Percentiles rank a stretch among this genome's conserved stretches.
phyloP scores from a whole-genome alignment of 75 land plant species.

The Isoetes taiwanensis region DNA sequence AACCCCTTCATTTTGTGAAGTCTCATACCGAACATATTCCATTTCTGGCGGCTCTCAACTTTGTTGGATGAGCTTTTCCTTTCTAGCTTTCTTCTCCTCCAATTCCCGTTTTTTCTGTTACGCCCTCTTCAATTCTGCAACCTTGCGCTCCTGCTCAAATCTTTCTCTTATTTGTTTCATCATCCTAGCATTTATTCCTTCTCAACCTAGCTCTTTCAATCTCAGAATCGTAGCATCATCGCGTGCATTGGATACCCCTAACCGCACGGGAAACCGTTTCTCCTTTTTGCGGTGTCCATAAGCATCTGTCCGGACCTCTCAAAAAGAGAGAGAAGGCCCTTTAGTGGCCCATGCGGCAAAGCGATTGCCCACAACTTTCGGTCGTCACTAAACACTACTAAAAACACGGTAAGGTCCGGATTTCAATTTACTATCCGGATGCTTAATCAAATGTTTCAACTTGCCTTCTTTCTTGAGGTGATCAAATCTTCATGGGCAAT shows the following conservation, averaged over 20 bases:
- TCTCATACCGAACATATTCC: conserved; percentile 29
- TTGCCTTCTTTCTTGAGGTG: conserved; percentile 33
- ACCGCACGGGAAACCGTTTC: no score
- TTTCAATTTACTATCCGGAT: conserved; percentile 20
- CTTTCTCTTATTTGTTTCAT: conserved; percentile 11
- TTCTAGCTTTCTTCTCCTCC: conserved; percentile 12
- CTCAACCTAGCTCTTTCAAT: conserved; percentile 37
- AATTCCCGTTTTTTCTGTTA: conserved; percentile 17
- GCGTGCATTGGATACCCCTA: no score
- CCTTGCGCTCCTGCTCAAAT: conserved; percentile 29
- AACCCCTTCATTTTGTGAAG: conserved; percentile 37
- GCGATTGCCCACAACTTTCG: conserved; percentile 59
- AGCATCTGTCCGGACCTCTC: no score
- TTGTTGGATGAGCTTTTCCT: conserved; percentile 1
- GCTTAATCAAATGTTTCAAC: conserved; percentile 70
- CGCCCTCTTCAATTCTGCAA: no score
- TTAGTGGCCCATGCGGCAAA: conserved; percentile 33
- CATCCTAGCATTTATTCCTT: conserved; percentile 19
- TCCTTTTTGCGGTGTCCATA: neutral
- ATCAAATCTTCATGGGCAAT: conserved; percentile 55
- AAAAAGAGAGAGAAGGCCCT: conserved; percentile 19
- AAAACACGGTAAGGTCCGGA: conserved; percentile 38
- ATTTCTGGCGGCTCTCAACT: conserved; percentile 13
- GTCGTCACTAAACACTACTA: conserved; percentile 58
- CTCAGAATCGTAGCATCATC: no score